Conservation (phyloP, 2,329 filamentous ascomycete genomes). For the Scedosporium boydii region DNA sequence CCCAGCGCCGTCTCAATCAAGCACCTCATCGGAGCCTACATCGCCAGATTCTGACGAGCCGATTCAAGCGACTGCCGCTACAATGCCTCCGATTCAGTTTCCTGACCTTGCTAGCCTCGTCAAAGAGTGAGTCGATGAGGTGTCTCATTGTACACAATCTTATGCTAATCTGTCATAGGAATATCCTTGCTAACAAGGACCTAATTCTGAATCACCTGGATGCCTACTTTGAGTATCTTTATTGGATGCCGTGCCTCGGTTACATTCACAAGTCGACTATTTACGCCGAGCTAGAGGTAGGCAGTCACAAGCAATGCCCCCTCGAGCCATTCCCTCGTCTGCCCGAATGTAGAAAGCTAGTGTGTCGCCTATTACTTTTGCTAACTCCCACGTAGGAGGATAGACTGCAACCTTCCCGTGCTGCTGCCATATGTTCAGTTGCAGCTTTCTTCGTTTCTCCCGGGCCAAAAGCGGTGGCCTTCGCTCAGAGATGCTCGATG, state of each 20-base stretch:
- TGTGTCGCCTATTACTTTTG: background rate
- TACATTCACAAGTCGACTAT: constrained; percentile 26
- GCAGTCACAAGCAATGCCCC: background rate
- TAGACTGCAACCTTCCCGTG: constrained; percentile 9
- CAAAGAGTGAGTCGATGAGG: constrained; percentile 7
- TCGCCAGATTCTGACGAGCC: constrained; percentile 5
- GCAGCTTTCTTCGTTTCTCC: constrained; percentile 26
- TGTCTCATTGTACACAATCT: background rate
- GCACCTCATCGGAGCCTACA: constrained; percentile 3
- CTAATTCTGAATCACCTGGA: constrained; percentile 26
- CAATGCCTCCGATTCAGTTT: background rate
- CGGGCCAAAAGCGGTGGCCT: constrained; percentile 21
- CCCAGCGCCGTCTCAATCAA: background rate
- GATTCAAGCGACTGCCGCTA: background rate
- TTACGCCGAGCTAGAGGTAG: constrained; percentile 24
- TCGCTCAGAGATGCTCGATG: constrained; percentile 26
- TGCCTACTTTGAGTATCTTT: constrained; percentile 28
- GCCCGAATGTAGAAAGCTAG: no score
- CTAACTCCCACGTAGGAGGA: background rate
- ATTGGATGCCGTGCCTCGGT: constrained; percentile 27
- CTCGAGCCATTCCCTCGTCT: background rate
- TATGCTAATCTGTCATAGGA: background rate
- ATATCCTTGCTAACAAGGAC: constrained; percentile 23
- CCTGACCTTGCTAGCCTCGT: constrained; percentile 8
- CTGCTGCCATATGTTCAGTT: constrained; percentile 28